A percentile compares a stretch with the other conserved stretches of the same genome.
Evolutionary conservation across 306 rosid genomes (phyloP).

Genomic region (Senna siamea): DNA sequence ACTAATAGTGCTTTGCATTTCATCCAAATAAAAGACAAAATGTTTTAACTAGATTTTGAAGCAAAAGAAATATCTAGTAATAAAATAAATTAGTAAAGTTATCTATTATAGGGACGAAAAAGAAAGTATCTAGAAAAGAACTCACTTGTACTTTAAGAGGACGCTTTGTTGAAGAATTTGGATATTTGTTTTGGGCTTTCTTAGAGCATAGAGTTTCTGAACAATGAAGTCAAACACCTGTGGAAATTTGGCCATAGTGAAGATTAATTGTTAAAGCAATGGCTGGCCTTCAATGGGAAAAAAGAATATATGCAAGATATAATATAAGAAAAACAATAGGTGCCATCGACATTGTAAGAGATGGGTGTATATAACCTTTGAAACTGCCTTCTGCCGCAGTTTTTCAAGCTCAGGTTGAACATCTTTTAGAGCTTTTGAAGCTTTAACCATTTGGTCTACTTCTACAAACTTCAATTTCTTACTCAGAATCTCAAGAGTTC

Average conservation of each 20-base stretch:
- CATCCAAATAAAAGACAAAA: conserved; percentile 18
- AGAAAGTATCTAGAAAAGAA: conserved; percentile 23
- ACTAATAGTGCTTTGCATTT: conserved; percentile 1
- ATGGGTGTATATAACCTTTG: conserved; percentile 66
- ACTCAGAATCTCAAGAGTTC: conserved; percentile 89
- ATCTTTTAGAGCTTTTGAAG: conserved; percentile 93
- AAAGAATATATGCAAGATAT: not conserved
- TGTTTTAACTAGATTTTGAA: not conserved
- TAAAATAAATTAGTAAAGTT: not conserved
- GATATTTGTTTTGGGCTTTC: conserved; percentile 97
- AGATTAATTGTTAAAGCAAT: conserved; percentile 13
- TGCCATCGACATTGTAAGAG: not conserved
- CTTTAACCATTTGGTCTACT: conserved; percentile 84
- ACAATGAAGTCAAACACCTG: conserved; percentile 96
- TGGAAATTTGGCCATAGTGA: conserved; percentile 40
- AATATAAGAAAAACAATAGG: conserved; percentile 13
- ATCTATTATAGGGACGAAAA: not conserved
- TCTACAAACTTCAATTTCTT: conserved; percentile 91
- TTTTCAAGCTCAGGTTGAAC: conserved; percentile 97
- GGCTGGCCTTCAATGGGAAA: conserved; percentile 1
- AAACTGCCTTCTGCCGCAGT: conserved; percentile 90
- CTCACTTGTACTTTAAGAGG: conserved; percentile 96
- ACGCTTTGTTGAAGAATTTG: conserved; percentile 98
- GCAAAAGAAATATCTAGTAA: conserved; percentile 12
- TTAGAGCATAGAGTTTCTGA: conserved; percentile 92